Evolutionary conservation across 2,329 filamentous ascomycete genomes (phyloP), one percentile per base, ranked within the genome.

Genomic region (Scedosporium dehoogii): DNA sequence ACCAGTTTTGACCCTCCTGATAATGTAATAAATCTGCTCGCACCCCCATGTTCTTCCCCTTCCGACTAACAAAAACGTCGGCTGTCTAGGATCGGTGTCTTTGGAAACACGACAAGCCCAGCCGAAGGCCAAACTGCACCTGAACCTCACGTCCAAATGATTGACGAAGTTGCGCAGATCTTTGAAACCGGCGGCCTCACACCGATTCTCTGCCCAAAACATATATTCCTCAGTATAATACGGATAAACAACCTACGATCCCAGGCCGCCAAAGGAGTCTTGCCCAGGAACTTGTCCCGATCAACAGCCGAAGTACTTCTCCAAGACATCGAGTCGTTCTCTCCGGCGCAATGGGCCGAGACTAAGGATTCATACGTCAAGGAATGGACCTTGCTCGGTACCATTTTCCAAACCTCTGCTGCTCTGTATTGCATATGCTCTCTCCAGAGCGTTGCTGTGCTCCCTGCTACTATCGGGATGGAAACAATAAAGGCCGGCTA

Each of bases 341-440:
- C 67, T 0, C 59, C 70, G 5, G 67, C 69, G 16, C 46, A 65
- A 33, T 75, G 73, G 71, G 68, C 69, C 4, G 63, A 65, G 10
- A 67, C 68, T 10, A 73, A 72, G 38, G 62, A 65, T 6, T 63
- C 42, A 2, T 64, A 66, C 0, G 64, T 64, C 12, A 53, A 69
- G 33, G 67, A 70, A 29, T 72, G 72, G 69, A 51, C 68, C 3
- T 65, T 74, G 9, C 55, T 74, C 25, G 71, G 67, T 14, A 64
- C 65, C 6, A 64, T 71, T n/a, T 72, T 72, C 59, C 71, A 71
- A 56, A 66, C 68, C 7, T 68, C 75, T 6, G 65, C 70, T 10
- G 66, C 69, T 14, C 53, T 77, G 3, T 76, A 75, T 65, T 74
- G 72, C 66, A 69, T 75, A 62, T 68, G 68, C 1, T 74, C 75